Evolutionary conservation across 139 green algal species (phyloP), one percentile per base, ranked within the genome.

Genomic region (Coccomyxa sp.): DNA sequence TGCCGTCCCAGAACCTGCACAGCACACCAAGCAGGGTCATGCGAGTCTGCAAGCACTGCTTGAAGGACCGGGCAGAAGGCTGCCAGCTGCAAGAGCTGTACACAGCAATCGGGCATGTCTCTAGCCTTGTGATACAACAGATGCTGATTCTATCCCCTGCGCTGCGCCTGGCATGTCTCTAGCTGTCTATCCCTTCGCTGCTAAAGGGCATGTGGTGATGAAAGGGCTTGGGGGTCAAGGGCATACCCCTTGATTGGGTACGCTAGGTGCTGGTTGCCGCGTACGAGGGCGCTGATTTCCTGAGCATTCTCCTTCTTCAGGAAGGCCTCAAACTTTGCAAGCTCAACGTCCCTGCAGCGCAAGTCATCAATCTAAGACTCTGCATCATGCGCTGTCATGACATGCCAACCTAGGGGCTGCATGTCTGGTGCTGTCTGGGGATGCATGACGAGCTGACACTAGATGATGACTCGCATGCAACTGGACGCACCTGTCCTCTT

Each of bases 261-360:
- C 6, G 93, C 92, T 82, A 97, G 86, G 54, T 86, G 85, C 71
- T 88, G 88, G 27, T 88, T 74, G 7, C 82, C 82, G 35, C 88
- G 82, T 8, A 97, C 87, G 29, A 93, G 83, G 22, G 89, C 90
- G 29, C 88, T 89, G 76, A 97, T 91, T 55, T 92, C 73, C 64
- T 82, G 71, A 79, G 84, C 90, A 50, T 85, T 80, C 86, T 95
- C 82, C 79, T 93, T 93, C 80, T 93, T 95, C 64, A 97, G 75
- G 85, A 93, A 96, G 0, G 93, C 92, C 84, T 97, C 92, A 80
- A 97, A 97, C 86, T 95, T 95, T 36, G 93, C 93, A 40, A 97
- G 86, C 85, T 97, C 92, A 68, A 86, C 55, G 78, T 97, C 93
- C 75, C 92, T 95, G 76, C 39, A 22, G 54, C 24, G 34, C n/a